These are phyloP conservation scores for Pyrus communis DNA, from an alignment of 306 rosid genomes.

Conservation along the genomic window DNA sequence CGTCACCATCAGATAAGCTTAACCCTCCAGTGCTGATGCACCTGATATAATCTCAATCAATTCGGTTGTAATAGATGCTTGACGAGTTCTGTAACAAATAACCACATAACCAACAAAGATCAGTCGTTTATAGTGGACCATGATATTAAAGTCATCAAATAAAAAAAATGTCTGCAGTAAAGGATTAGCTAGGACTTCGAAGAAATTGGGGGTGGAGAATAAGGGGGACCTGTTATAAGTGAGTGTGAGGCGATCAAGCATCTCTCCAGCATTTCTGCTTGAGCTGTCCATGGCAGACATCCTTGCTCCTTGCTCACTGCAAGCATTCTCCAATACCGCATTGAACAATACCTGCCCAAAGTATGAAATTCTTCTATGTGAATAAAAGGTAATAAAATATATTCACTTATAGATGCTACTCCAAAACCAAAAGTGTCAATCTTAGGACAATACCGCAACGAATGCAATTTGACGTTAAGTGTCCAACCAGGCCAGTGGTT, in stretches of 20 bases:
- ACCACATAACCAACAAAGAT: conserved; percentile 17
- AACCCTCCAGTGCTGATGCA: conserved; percentile 82
- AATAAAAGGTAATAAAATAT: not conserved
- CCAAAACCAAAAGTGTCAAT: not conserved
- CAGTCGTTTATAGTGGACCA: conserved; percentile 7
- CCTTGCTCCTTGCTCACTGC: conserved; percentile 99
- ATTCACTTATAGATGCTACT: not conserved
- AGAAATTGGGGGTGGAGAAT: conserved; percentile 1
- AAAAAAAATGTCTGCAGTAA: not conserved
- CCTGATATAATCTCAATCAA: conserved; percentile 98
- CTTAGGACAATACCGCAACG: not conserved
- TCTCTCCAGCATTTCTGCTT: conserved; percentile 97
- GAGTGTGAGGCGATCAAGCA: conserved; percentile 99
- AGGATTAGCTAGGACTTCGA: not conserved
- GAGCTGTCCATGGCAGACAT: conserved; percentile 99
- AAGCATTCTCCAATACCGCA: conserved; percentile 92
- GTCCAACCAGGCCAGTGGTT: not conserved
- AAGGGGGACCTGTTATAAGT: conserved; percentile 71
- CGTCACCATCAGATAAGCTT: conserved; percentile 32
- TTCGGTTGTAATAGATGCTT: conserved; percentile 97
- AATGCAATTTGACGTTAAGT: not conserved
- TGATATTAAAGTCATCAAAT: not conserved
- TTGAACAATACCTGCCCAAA: conserved; percentile 72
- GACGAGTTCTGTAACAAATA: conserved; percentile 72
- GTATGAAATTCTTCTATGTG: not conserved